phyloP scores from a whole-genome alignment of 2,329 filamentous ascomycete genomes.

The Rhinocladiella similis region DNA sequence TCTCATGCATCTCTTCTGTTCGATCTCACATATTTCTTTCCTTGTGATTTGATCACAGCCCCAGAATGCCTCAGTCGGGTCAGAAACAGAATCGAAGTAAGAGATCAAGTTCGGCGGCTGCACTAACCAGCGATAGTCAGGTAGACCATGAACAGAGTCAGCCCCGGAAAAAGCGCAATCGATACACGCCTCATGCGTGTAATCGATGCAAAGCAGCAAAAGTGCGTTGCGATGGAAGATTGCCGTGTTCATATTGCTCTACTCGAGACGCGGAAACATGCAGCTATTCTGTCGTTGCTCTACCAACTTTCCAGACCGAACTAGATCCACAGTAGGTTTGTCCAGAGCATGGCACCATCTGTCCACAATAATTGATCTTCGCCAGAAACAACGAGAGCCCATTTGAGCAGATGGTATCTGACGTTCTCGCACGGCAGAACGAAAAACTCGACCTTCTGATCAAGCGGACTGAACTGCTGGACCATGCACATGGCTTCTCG shows the following conservation, averaged over 20 bases:
- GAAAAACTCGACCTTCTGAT: constrained; percentile 12
- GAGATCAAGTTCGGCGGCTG: neutral
- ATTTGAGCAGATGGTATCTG: neutral
- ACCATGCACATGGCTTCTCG: neutral
- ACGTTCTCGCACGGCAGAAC: constrained; percentile 6
- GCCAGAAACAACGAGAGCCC: neutral
- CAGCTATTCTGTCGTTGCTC: constrained; percentile 1
- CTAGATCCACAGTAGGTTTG: constrained; percentile 1
- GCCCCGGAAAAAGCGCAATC: constrained; percentile 6
- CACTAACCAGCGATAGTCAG: neutral
- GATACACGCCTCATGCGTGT: constrained; percentile 15
- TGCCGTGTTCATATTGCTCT: constrained; percentile 11
- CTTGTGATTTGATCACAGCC: neutral
- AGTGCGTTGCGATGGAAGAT: constrained; percentile 11
- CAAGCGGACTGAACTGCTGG: constrained; percentile 5
- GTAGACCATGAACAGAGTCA: neutral
- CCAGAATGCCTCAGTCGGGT: neutral
- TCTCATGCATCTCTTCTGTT: no score
- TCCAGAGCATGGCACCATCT: neutral
- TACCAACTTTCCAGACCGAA: constrained; percentile 11
- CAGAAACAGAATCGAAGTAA: no score
- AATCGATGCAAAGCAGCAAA: constrained; percentile 10
- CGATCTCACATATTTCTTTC: no score
- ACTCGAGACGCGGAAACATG: constrained; percentile 6
- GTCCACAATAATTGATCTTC: neutral